Conservation (phyloP, 1,284 basidiomycete genomes). For the Rhodotorula sp. region DNA sequence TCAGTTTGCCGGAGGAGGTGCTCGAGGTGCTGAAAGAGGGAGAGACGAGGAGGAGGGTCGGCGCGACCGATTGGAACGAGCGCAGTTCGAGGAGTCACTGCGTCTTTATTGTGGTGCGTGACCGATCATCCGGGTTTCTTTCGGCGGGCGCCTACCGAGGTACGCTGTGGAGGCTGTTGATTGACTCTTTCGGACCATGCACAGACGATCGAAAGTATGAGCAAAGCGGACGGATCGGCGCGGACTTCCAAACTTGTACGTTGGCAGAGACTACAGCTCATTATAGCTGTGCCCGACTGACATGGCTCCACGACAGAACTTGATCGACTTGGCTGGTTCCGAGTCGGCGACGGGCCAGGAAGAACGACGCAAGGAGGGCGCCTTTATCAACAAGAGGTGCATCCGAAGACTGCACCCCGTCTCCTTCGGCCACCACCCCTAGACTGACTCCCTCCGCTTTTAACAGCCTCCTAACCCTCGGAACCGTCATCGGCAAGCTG, state of each 20-base stretch:
- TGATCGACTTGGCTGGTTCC: conserved; percentile 60
- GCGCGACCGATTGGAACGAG: conserved; percentile 61
- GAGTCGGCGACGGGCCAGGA: conserved; percentile 58
- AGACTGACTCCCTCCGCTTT: conserved; percentile 24
- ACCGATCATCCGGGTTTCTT: conserved; percentile 25
- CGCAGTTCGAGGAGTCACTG: conserved; percentile 57
- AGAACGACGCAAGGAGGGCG: conserved; percentile 58
- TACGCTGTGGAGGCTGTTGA: no score
- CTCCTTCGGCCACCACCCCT: background rate
- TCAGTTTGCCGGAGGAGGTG: conserved; percentile 55
- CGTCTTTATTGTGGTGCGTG: conserved; percentile 57
- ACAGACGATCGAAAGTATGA: conserved; percentile 47
- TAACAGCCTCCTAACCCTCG: conserved; percentile 45
- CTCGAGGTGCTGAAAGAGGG: conserved; percentile 55
- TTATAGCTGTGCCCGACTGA: background rate
- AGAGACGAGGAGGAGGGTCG: conserved; percentile 55
- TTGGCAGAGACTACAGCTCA: background rate
- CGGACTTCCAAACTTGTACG: conserved; percentile 30
- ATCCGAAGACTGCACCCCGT: background rate
- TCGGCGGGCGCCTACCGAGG: conserved; percentile 18
- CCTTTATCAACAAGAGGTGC: conserved; percentile 58
- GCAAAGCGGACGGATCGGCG: conserved; percentile 32
- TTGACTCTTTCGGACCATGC: no score
- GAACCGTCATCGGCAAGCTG: conserved; percentile 59
- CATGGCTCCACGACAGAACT: conserved; percentile 48